Evolutionary conservation across 257 asterid species (phyloP), one percentile per base, ranked within the genome.

Genomic region (Nicotiana attenuata): DNA sequence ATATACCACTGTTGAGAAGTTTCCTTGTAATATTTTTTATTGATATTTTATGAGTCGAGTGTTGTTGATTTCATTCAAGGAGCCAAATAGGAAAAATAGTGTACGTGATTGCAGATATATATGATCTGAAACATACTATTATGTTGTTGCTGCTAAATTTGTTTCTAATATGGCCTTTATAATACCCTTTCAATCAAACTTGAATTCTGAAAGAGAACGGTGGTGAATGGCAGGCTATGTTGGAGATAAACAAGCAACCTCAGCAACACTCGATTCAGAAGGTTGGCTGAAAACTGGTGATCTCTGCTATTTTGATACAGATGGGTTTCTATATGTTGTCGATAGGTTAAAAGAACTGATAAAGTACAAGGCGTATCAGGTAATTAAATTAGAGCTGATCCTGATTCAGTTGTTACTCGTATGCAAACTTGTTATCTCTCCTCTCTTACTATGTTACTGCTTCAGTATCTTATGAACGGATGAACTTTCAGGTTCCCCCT

Each of bases 211-310:
- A 63, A 65, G 56, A 38, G 20, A 65, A 65, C 41, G 41, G 29
- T 29, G 16, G 47, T 77, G 7, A 47, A n/a, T 87, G 88, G 53
- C 91, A 95, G 98, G 98, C 56, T 96, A 96, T 86, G 92, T 90
- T 29, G 97, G 98, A 81, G 93, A 96, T 82, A 89, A 86, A n/a
- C 89, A 83, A 64, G 98, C 99, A 47, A 96, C 99, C 53, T 90
- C 94, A 81, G 90, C 90, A 80, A 93, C 97, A 56, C 82, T 96
- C 85, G 92, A 92, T 80, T 83, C 97, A 15, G 93, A 96, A 81
- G 99, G 99, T 77, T 96, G 99, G 99, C 87, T 96, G 76, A 94
- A 88, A 88, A 96, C 99, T 1, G 98, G 99, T 0, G 99, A 96
- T 83, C 95, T 96, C 52, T 93, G 99, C 85, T 96, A 92, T 82